These are phyloP conservation scores for Hyphopichia homilentoma DNA, from an alignment of 805 yeast genomes.

Conservation along the genomic window DNA sequence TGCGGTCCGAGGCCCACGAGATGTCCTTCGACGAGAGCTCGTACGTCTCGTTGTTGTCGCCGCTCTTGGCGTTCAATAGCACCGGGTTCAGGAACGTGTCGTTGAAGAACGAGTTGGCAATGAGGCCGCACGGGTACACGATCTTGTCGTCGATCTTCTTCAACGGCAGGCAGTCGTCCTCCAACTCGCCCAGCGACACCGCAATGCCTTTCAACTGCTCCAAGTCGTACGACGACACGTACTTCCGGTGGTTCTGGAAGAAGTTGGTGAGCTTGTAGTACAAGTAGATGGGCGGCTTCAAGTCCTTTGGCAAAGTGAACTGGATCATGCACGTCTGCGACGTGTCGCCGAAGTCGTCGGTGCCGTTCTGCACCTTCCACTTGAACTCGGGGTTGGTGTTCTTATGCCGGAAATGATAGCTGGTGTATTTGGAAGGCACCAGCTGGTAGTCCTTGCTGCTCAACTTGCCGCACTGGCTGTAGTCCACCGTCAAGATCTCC, in stretches of 20 bases:
- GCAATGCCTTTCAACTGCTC: constrained; percentile 79
- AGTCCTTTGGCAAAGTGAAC: constrained; percentile 68
- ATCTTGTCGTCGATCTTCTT: constrained; percentile 38
- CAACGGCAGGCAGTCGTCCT: constrained; percentile 34
- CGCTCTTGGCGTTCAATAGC: constrained; percentile 41
- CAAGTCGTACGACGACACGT: constrained; percentile 80
- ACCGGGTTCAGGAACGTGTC: constrained; percentile 68
- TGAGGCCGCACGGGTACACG: constrained; percentile 89
- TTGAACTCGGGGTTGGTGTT: constrained; percentile 45
- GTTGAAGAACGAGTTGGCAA: constrained; percentile 89
- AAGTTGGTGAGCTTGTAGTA: constrained; percentile 89
- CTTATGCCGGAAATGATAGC: constrained; percentile 56
- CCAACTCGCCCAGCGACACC: constrained; percentile 47
- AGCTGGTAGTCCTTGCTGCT: constrained; percentile 45
- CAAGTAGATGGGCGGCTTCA: constrained; percentile 67
- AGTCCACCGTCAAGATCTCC: constrained; percentile 70
- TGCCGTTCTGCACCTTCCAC: constrained; percentile 52
- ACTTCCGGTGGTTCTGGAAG: constrained; percentile 92
- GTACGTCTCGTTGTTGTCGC: constrained; percentile 41
- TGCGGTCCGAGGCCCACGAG: constrained; percentile 80
- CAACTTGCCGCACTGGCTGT: constrained; percentile 59
- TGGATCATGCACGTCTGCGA: constrained; percentile 56
- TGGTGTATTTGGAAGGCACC: constrained; percentile 59
- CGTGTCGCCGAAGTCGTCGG: constrained; percentile 34
- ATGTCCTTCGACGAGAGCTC: constrained; percentile 54